Conservation (phyloP, 2,329 filamentous ascomycete species). For the Arthrobotrys musiformis region DNA sequence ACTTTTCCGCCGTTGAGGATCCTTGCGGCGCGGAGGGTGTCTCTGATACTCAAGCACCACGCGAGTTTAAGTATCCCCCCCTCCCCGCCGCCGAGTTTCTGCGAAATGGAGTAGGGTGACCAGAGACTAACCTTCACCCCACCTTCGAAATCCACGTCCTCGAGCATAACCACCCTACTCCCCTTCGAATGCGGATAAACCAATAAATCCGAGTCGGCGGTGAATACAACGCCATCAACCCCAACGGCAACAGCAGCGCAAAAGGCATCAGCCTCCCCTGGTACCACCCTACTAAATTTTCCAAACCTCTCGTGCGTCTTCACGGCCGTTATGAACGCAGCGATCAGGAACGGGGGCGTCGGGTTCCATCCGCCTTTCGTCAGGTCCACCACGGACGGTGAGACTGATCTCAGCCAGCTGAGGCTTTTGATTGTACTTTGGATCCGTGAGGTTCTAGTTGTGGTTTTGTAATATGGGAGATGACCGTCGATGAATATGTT, state of each 20-base stretch:
- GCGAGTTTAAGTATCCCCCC: constrained; percentile 20
- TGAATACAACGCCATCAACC: constrained; percentile 30
- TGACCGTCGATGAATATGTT: constrained; percentile 32
- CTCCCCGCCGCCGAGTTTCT: constrained; percentile 5
- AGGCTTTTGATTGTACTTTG: constrained; percentile 15
- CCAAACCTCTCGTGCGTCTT: constrained; percentile 5
- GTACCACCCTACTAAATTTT: neutral
- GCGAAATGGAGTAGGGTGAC: constrained; percentile 26
- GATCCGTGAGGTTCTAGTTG: constrained; percentile 34
- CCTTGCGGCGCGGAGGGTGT: neutral
- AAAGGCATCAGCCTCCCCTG: constrained; percentile 48
- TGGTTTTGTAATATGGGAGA: constrained; percentile 40
- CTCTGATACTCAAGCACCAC: constrained; percentile 19
- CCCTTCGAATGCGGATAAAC: constrained; percentile 10
- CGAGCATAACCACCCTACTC: constrained; percentile 10
- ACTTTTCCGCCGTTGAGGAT: neutral
- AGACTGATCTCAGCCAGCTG: constrained; percentile 13
- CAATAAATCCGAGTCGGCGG: constrained; percentile 34
- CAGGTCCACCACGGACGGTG: constrained; percentile 21
- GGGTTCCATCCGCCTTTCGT: constrained; percentile 29
- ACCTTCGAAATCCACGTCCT: constrained; percentile 17
- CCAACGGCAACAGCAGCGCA: constrained; percentile 19
- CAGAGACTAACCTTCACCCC: constrained; percentile 18
- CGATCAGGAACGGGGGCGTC: constrained; percentile 39
- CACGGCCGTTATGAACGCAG: constrained; percentile 26